These are phyloP conservation scores for Stropharia rugosoannulata DNA, from an alignment of 768 basidiomycete genomes.

Conservation along the genomic window DNA sequence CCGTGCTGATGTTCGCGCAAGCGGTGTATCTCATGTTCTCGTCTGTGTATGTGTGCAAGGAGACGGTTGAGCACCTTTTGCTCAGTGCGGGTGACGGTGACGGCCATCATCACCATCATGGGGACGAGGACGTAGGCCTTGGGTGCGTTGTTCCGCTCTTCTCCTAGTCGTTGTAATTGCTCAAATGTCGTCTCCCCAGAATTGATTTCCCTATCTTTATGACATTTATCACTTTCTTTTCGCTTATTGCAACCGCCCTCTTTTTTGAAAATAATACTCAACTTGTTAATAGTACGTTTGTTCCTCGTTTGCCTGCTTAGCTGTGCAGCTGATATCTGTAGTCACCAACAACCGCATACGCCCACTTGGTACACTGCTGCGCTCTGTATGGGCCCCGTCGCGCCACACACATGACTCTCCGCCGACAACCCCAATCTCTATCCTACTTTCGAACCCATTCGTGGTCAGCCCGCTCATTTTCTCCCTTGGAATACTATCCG, in stretches of 20 bases:
- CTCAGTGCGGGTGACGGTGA: slow-evolving; percentile 53
- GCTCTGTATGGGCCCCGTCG: slow-evolving; percentile 38
- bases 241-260: slow-evolving; percentile 55
- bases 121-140: slow-evolving; percentile 51
- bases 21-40: slow-evolving; percentile 93
- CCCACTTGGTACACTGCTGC: slow-evolving; percentile 46
- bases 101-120: slow-evolving; percentile 65
- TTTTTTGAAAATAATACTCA: slow-evolving; percentile 64
- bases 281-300: slow-evolving; percentile 58
- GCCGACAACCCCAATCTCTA: slow-evolving; percentile 33
- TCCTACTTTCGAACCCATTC: slow-evolving; percentile 73
- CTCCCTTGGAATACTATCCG: slow-evolving; percentile 51
- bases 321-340: slow-evolving; percentile 19
- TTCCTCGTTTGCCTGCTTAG: background rate
- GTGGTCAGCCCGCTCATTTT: slow-evolving; percentile 62
- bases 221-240: slow-evolving; percentile 52
- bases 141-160: slow-evolving; percentile 29
- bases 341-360: slow-evolving; percentile 67
- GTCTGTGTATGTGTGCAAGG: slow-evolving; percentile 94
- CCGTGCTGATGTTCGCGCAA: slow-evolving; percentile 82
- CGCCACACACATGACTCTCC: slow-evolving; percentile 30
- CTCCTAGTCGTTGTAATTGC: background rate
- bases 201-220: slow-evolving; percentile 69
- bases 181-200: slow-evolving; percentile 26
- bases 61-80: slow-evolving; percentile 90